A percentile compares a stretch with the other conserved stretches of the same genome.
Evolutionary conservation across 805 yeast species (phyloP).

Genomic region (Hanseniaspora occidentalis): DNA sequence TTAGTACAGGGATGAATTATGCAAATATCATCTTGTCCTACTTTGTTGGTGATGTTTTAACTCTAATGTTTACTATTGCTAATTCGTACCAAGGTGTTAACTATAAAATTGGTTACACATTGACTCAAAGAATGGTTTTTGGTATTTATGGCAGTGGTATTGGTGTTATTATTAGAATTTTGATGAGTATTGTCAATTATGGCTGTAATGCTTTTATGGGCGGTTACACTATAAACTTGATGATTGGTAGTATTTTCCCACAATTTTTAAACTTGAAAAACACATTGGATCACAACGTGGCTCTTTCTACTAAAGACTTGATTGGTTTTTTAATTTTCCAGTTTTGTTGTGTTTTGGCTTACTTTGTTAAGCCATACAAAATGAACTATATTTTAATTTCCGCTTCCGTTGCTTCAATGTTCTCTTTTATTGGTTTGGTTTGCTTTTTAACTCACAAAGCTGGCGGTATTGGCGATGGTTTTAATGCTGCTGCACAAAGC

Average conservation of each 20-base stretch:
- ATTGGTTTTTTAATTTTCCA: slow-evolving; percentile 32
- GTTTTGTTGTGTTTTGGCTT: slow-evolving; percentile 17
- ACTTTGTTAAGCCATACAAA: slow-evolving; percentile 31
- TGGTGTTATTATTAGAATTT: slow-evolving; percentile 30
- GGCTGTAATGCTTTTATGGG: slow-evolving; percentile 37
- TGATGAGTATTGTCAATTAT: slow-evolving; percentile 35
- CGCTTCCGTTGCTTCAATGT: slow-evolving; percentile 26
- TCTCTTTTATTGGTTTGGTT: slow-evolving; percentile 31
- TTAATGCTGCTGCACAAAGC: slow-evolving; percentile 17
- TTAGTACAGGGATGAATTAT: slow-evolving; percentile 33
- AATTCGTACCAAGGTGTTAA: slow-evolving; percentile 37
- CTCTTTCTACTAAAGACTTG: slow-evolving; percentile 26
- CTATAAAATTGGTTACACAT: slow-evolving; percentile 37
- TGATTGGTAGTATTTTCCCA: slow-evolving; percentile 30
- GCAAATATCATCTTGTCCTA: slow-evolving; percentile 34
- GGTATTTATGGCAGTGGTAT: slow-evolving; percentile 33
- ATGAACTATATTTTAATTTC: slow-evolving; percentile 26
- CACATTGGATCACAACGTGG: slow-evolving; percentile 21
- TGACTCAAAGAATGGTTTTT: slow-evolving; percentile 34
- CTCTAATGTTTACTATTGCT: slow-evolving; percentile 31
- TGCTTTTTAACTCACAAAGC: slow-evolving; percentile 23
- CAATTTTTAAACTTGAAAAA: slow-evolving; percentile 25
- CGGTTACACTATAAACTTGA: slow-evolving; percentile 27
- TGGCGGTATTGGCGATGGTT: slow-evolving; percentile 26
- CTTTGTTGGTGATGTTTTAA: slow-evolving; percentile 35